Percentiles rank a stretch among this genome's conserved stretches.
phyloP scores from a whole-genome alignment of 257 asterid species.

The Fraxinus americana region DNA sequence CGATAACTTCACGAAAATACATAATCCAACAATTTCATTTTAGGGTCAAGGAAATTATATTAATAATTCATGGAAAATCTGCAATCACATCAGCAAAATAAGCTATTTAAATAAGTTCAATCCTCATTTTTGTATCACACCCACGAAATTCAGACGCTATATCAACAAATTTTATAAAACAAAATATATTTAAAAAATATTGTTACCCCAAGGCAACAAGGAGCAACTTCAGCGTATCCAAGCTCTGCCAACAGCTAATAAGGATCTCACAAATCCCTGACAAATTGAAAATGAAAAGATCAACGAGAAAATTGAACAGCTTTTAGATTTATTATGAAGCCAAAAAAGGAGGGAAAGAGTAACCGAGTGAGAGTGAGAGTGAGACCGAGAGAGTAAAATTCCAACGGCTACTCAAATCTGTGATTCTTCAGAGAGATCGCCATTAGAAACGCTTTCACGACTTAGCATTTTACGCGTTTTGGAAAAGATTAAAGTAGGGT shows the following conservation, averaged over 20 bases:
- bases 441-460: conserved; percentile 18
- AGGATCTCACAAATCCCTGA: conserved; percentile 1
- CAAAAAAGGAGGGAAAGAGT: background rate
- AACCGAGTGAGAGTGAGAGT: background rate
- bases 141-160: conserved; percentile 3
- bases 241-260: background rate
- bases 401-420: background rate
- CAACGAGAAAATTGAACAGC: conserved; percentile 4
- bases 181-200: background rate
- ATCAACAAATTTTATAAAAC: background rate
- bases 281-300: background rate
- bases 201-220: conserved; percentile 10
- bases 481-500: conserved; percentile 2
- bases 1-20: background rate
- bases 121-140: conserved; percentile 18
- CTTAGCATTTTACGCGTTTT: conserved; percentile 5
- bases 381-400: background rate
- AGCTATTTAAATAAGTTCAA: background rate
- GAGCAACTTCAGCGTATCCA: conserved; percentile 10
- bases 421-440: background rate
- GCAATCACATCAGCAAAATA: conserved; percentile 8
- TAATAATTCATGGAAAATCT: background rate
- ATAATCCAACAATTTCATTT: background rate
- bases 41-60: background rate
- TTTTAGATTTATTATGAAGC: background rate